Percentiles rank a stretch among this genome's conserved stretches.
These are phyloP conservation scores for Rhizopogon rudus DNA, from an alignment of 768 basidiomycete genomes.

Conservation along the genomic window DNA sequence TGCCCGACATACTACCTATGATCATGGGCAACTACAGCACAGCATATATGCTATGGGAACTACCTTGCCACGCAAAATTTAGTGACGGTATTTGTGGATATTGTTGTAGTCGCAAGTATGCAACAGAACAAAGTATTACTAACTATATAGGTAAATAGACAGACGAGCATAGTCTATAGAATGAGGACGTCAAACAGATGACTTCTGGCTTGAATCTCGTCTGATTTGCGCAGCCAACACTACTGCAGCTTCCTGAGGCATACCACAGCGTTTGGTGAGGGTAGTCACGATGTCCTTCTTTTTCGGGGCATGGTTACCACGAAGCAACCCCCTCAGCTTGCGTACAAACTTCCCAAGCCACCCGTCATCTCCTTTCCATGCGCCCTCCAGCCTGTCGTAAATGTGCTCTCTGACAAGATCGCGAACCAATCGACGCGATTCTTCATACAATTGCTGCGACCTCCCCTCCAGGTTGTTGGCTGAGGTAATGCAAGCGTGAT, in stretches of 20 bases:
- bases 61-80: too few species aligned
- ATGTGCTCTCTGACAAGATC: constrained; percentile 10
- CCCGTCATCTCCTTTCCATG: constrained; percentile 1
- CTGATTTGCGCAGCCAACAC: constrained; percentile 19
- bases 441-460: constrained; percentile 24
- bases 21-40: too few species aligned
- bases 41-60: too few species aligned
- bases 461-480: constrained; percentile 20
- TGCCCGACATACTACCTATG: too few species aligned
- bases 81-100: too few species aligned
- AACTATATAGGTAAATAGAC: too few species aligned
- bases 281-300: constrained; percentile 12
- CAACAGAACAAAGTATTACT: too few species aligned
- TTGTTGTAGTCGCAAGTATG: too few species aligned
- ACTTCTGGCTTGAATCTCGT: constrained; percentile 1
- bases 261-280: constrained; percentile 19
- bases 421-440: constrained; percentile 25
- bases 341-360: constrained; percentile 13
- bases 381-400: too few species aligned
- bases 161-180: too few species aligned
- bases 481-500: constrained; percentile 31
- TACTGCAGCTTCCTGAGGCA: constrained; percentile 21
- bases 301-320: constrained; percentile 3
- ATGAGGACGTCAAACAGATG: too few species aligned
- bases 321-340: constrained; percentile 12